Base-by-base conservation (phyloP, 2,329 filamentous ascomycete species). In the Lasiodiplodia gonubiensis region DNA sequence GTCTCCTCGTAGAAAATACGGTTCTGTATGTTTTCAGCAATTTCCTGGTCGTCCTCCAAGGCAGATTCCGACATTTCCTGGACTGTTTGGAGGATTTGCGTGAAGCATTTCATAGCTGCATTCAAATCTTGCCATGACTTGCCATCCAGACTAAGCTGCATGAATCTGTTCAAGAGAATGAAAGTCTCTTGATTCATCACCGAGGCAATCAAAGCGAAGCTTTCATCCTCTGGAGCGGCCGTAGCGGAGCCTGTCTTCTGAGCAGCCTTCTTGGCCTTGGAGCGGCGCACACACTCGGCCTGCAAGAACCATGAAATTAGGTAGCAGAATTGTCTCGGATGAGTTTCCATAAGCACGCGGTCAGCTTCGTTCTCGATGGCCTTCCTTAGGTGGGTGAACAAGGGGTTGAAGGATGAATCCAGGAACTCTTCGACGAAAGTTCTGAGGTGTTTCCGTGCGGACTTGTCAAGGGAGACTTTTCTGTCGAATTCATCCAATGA, bases 1-100 rank as follows among this genome's bases (percentile, higher is more conserved):
- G 92, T 88, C 75, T 98, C 93, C 79, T 99, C 95, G 80, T 99
- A 99, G 78, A 99, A 99, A n/a, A 99, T 92, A 69, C 94, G 92
- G 73, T 91, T 96, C 64, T 97, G 88, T 14, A 97, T 97, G 72
- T 99, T 99, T 76, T 99, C 94, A 0, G 95, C 94, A 76, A 99
- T 98, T 73, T 98, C 95, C 75, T 97, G 91, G 71, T 99, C 92
- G n/a, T 97, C 94, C 70, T 97, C 94, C 35, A 92, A 86, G 0
- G 87, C 86, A 1, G 92, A 95, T 55, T 91, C 88, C 1, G 89
- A 85, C 94, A 99, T 98, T 69, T 96, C 92, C 74, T 97, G 93
- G 2, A 98, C 91, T 0, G 94, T 97, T 30, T 97, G 85, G 23
- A 97, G 84, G 71, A 98, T 95, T 75, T 98, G 94, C 0, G 94